A percentile compares a stretch with the other conserved stretches of the same genome.
These are phyloP conservation scores for Ogataea pilisensis DNA, from an alignment of 805 yeast genomes.

Conservation along the genomic window DNA sequence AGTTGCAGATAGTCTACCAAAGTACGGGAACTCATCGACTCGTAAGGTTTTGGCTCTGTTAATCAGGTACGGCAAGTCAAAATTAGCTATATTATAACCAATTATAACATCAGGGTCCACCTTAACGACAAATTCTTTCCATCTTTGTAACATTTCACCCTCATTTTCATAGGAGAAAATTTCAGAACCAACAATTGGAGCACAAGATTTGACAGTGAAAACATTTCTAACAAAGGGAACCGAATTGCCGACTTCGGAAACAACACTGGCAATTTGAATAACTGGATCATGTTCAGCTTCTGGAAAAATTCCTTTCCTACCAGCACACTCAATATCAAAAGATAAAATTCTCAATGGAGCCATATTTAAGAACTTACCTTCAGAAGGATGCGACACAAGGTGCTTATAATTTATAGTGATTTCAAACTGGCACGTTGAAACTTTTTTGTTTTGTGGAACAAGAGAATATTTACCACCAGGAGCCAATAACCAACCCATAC, in stretches of 20 bases:
- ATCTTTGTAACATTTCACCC: conserved; percentile 72
- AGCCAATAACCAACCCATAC: conserved; percentile 96
- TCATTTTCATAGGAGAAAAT: conserved; percentile 74
- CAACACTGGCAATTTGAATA: conserved; percentile 95
- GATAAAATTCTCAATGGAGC: conserved; percentile 93
- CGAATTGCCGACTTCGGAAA: conserved; percentile 74
- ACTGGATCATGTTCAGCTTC: conserved; percentile 92
- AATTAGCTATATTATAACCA: conserved; percentile 92
- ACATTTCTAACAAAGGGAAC: conserved; percentile 92
- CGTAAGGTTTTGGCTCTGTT: conserved; percentile 79
- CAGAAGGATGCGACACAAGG: conserved; percentile 76
- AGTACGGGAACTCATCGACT: conserved; percentile 69
- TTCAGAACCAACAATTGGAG: conserved; percentile 92
- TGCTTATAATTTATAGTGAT: conserved; percentile 64
- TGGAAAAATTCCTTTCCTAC: conserved; percentile 94
- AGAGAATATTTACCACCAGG: conserved; percentile 67
- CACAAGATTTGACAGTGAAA: conserved; percentile 86
- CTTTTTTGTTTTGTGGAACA: conserved; percentile 33
- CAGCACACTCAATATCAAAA: conserved; percentile 98
- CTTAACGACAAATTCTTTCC: conserved; percentile 82
- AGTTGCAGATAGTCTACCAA: conserved; percentile 67
- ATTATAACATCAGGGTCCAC: conserved; percentile 95
- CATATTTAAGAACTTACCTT: conserved; percentile 88
- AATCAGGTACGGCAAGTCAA: conserved; percentile 88
- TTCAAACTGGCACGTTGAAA: conserved; percentile 86